Base-by-base conservation (phyloP, 352 stramenopile genomes). In the Phytophthora litchii region DNA sequence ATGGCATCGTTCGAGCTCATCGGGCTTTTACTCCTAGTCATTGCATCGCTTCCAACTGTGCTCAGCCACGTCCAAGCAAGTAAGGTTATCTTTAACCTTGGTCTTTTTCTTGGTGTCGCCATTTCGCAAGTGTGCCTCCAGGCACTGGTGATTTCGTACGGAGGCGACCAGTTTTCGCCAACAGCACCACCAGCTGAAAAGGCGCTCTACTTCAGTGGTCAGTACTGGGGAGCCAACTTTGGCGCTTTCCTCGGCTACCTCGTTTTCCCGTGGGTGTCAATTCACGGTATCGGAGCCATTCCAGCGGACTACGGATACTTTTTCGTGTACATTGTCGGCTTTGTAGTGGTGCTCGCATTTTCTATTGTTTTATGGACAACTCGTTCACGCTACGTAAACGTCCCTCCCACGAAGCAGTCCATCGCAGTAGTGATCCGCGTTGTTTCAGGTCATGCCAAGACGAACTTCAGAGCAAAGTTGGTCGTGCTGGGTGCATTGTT, bases 181-280 rank as follows among this genome's bases (percentile, higher is more conserved):
- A 51, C 52, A 16, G 59, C 74, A 3, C 65, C 64, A 5, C 49
- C 54, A 6, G 63, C 68, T 12, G 52, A 84, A 32, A 84, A 89
- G 56, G 59, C 72, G 5, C 76, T 69, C 16, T 95, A 84, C 72
- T 95, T 94, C 75, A 86, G 72, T 54, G 89, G 76, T 52, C 91
- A 92, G 65, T 96, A 95, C 72, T 91, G 74, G 63, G 67, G 60
- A 31, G 80, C 91, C 61, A 95, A 95, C 66, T 70, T 91, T 40
- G 85, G 85, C n/a, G 72, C 83, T 3, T 58, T 74, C 21, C 78
- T 95, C 54, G 83, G 75, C 34, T 96, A 92, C 63, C 85, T 64
- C 5, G 78, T 91, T 19, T 77, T 95, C 41, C 80, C 82, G n/a
- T 82, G 76, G 35, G 64, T 96, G 27, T 92, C 70, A 21, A 70